Evolutionary conservation across 176 grass and related monocot species (phyloP), one percentile per base, ranked within the genome.

Genomic region (Olyra latifolia): DNA sequence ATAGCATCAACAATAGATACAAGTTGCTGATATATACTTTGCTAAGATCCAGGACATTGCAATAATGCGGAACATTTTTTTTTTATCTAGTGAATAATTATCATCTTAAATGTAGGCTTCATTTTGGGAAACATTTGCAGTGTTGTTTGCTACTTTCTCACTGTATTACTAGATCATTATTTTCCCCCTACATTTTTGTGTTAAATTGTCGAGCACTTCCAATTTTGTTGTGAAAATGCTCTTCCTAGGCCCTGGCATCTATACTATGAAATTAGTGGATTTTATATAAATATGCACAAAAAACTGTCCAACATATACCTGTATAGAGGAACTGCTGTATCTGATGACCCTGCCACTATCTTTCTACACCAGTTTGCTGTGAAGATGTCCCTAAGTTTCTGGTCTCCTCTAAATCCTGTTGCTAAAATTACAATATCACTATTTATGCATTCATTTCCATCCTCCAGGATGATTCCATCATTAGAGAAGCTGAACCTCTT

Each of bases 361-460:
- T 79, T 85, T 71, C 77, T 89, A 47, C 94, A 85, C 75, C 87
- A 91, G 43, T 85, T 83, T 67, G 88, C 79, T 68, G 60, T 83
- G 82, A 98, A 98, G 24, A 98, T 72, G 61, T 89, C 80, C 86
- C 87, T 89, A 73, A 98, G 92, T 80, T 98, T 98, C 81, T 93
- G 83, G 59, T 95, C 92, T 24, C 92, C 96, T 72, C 59, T 93
- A 85, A 93, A 98, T 79, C 96, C 96, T 71, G 92, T 95, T 3
- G 96, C 92, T 20, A 95, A 84, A 78, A 99, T 99, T 23, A 93
- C 82, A 44, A 95, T 49, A 62, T 91, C 96, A 76, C 86, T 89
- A 43, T 82, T 29, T 61, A 95, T 43, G 14, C 42, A 66, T 83
- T 90, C 83, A 44, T 86, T 74, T 91, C 60, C 67, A 67, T 82